Percentiles rank a stretch among this genome's conserved stretches.
Evolutionary conservation across 495 filamentous ascomycete species (phyloP).

Genomic region (Aspergillus sclerotioniger): DNA sequence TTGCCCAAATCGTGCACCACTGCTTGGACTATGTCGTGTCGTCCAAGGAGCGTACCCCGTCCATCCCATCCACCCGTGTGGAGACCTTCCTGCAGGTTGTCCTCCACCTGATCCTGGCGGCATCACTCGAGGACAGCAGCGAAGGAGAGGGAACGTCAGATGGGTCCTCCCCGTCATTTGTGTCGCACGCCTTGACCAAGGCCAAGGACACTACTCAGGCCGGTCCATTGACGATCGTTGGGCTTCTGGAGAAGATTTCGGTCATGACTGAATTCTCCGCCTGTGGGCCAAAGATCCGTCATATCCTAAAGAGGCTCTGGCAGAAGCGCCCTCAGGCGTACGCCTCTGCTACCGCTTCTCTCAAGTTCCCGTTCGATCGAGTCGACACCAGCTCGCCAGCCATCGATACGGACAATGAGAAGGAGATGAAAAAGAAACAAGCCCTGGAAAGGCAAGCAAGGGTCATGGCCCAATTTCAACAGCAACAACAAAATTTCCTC

Average conservation of each 20-base stretch:
- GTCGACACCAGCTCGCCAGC: conserved; percentile 58
- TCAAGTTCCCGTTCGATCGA: conserved; percentile 52
- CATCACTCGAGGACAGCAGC: conserved; percentile 74
- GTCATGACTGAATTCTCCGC: conserved; percentile 70
- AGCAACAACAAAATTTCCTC: conserved; percentile 92
- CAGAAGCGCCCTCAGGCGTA: conserved; percentile 74
- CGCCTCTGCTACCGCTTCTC: conserved; percentile 53
- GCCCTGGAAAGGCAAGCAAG: conserved; percentile 84
- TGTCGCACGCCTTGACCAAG: conserved; percentile 63
- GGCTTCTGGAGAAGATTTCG: conserved; percentile 70
- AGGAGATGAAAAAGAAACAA: conserved; percentile 82
- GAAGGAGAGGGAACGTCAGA: conserved; percentile 55
- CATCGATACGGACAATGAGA: conserved; percentile 63
- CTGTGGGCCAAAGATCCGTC: conserved; percentile 79
- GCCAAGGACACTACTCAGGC: conserved; percentile 52
- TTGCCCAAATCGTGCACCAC: conserved; percentile 88
- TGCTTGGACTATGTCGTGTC: conserved; percentile 74
- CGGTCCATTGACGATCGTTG: conserved; percentile 63
- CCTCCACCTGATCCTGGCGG: conserved; percentile 80
- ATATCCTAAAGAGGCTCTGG: conserved; percentile 83
- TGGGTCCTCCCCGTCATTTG: conserved; percentile 57
- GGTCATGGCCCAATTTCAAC: conserved; percentile 96
- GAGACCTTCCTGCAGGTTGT: conserved; percentile 91
- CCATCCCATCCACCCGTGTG: conserved; percentile 73
- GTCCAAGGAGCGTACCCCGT: conserved; percentile 61